A percentile compares a stretch with the other conserved stretches of the same genome.
Evolutionary conservation across 192 early-diverging fungal species (phyloP).

Genomic region (Backusella sp.): DNA sequence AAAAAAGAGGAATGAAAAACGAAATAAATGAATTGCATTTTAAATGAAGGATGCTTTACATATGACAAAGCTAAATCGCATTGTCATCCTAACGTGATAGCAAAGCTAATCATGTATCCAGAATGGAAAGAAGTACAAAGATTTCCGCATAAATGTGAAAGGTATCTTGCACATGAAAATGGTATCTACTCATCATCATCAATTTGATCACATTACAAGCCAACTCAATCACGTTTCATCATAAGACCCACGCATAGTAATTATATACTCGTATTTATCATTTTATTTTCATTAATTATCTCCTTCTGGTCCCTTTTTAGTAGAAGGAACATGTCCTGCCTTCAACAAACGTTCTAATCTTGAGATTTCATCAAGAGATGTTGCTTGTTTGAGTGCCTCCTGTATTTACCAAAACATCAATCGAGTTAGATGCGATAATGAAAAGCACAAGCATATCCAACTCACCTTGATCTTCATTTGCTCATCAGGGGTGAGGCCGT

Average conservation of each 20-base stretch:
- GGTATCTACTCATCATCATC: neutral
- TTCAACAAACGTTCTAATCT: slow-evolving; percentile 67
- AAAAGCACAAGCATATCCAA: neutral
- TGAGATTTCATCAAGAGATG: slow-evolving; percentile 72
- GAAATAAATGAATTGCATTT: neutral
- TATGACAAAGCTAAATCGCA: neutral
- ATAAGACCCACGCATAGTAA: neutral
- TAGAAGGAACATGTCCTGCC: slow-evolving; percentile 49
- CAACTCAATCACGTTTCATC: neutral
- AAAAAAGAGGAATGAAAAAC: neutral
- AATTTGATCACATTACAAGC: neutral
- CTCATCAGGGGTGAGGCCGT: slow-evolving; percentile 65
- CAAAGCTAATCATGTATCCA: neutral
- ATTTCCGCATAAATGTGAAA: neutral
- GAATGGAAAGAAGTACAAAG: neutral
- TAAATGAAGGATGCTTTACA: neutral
- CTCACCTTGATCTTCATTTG: slow-evolving; percentile 61
- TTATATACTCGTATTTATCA: neutral
- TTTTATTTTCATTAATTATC: slow-evolving; percentile 7
- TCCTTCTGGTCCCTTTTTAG: slow-evolving; percentile 1
- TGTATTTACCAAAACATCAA: neutral
- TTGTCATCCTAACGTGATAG: slow-evolving; percentile 1
- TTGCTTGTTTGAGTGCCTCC: slow-evolving; percentile 74
- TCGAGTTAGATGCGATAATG: neutral
- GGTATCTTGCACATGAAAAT: neutral